Base-by-base conservation (phyloP, 345 rosid species). In the Cardamine chenopodiifolia region DNA sequence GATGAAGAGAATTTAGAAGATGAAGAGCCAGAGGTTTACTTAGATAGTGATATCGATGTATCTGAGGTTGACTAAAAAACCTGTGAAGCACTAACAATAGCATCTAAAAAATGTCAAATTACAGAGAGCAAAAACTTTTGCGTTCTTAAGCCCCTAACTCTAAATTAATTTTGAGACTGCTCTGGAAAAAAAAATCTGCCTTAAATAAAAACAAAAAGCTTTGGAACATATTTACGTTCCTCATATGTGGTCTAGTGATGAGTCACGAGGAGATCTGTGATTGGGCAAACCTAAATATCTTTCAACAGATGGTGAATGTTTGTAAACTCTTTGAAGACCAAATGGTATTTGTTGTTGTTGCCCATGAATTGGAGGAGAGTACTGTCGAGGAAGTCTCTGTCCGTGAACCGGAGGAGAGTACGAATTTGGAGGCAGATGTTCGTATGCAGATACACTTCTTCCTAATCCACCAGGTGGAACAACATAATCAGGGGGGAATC, bases 11-110 rank as follows among this genome's bases (percentile, higher is more conserved):
- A 15, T 18, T 57, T 55, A 8, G 83, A 78, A 37, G 68, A 60
- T 13, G 83, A 83, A 82, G 76, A 62, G 45, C 71, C 79, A 17
- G 80, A 76, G 59, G 70, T 76, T 57, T 80, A 76, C 71, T 47
- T 80, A 65, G 83, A 85, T 57, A 75, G 83, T 72, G 82, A 82
- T 8, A 70, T 50, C 7, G 90, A 85, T 65, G 88, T 79, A 42
- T 81, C 83, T 8, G 87, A 84, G 58, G 79, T 61, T 35, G 88
- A 87, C 22, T 89, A 73, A 73, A 73, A 70, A 77, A 50, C 28
- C 28, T 32, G 69, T 34, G 45, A 35, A 48, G 10, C 35, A 78
- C 14, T 39, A 42, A 58, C 67, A 72, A 59, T 78, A 66, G 68
- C 37, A 47, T 72, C 72, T 50, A 12, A 26, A 12, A 26, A 58